Base-by-base conservation (phyloP, 495 filamentous ascomycete species). In the Penicillium subrubescens region DNA sequence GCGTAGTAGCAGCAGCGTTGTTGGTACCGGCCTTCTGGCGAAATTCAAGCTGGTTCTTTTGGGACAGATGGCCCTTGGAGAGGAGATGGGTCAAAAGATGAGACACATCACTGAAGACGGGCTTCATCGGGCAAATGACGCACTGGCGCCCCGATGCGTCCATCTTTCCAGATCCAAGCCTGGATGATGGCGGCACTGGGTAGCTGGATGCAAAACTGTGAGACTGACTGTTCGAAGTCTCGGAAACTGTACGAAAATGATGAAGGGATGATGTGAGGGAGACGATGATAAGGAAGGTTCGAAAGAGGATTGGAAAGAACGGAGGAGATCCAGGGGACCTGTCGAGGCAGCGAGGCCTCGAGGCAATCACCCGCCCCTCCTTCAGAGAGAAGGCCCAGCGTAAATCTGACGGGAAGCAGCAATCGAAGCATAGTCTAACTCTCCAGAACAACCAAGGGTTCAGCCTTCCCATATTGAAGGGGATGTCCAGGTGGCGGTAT, bases 51-150 rank as follows among this genome's bases (percentile, higher is more conserved):
- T 90, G 91, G 82, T 90, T 91, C 54, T 89, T 84, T 65, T 90
- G 81, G 17, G 90, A 84, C 12, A 97, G 77, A 72, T 97, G 93
- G 37, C 87, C 88, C 70, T 97, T 97, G 56, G 92, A 96, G 27
- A 87, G 83, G 19, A 96, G 83, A 68, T 97, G 93, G 35, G 93
- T 97, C 61, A 97, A 83, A 27, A 97, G 81, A 69, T 97, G 93
- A 17, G 93, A 96, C 35, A 92, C 77, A 71, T 97, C 93, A 57
- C 92, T 95, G 77, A 96, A 97, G 43, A 72, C 79, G 12, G 92
- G 90, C 59, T 83, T 27, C 25, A 85, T 66, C 89, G 88, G 87
- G 74, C 93, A 97, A 67, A 94, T 86, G 61, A 79, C 89, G 84
- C 93, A 97, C 66, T 83, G 77, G 31, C 97, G 85, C 48, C 88